Evolutionary conservation across 78 protist genomes (phyloP), one percentile per base, ranked within the genome.

Genomic region (Isochrysis galbana): DNA sequence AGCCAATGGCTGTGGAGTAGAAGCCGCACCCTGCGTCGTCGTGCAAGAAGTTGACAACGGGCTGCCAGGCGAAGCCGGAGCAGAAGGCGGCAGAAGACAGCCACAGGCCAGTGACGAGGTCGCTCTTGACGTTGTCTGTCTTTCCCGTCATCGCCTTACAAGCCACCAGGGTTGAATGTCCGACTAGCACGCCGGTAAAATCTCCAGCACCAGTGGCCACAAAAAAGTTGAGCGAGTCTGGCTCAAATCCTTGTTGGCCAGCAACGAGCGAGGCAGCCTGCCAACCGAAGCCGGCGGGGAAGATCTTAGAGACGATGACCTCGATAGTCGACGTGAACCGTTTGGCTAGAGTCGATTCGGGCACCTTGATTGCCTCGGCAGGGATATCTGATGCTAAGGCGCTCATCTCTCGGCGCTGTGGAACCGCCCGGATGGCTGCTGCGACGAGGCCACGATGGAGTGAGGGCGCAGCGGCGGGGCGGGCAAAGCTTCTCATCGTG

Each of bases 281-380:
- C 93, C 93, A 91, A 29, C 93, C 93, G 29, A 78, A 74, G 34
- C 93, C 93, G 2, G 93, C 93, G 29, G 89, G 86, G 38, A 91
- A 91, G 47, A 91, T 51, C 89, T 78, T 74, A 21, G 61, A 38
- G 34, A 36, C 74, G 19, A 74, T 91, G 2, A 91, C 93, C 69
- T 91, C 93, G 22, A 48, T 21, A 3, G 87, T 90, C 55, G 78
- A n/a, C n/a, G n/a, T n/a, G n/a, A n/a, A n/a, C n/a, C n/a, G n/a
- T n/a, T n/a, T n/a, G n/a, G n/a, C n/a, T n/a, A n/a, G n/a, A n/a
- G n/a, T n/a, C n/a, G n/a, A n/a, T n/a, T n/a, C n/a, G n/a, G n/a
- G n/a, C n/a, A n/a, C n/a, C n/a, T n/a, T n/a, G n/a, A n/a, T n/a
- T n/a, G n/a, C n/a, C n/a, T n/a, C n/a, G n/a, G n/a, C n/a, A n/a